These are phyloP conservation scores for Monosporascus sp. DNA, from an alignment of 2,329 filamentous ascomycete genomes.

Conservation along the genomic window DNA sequence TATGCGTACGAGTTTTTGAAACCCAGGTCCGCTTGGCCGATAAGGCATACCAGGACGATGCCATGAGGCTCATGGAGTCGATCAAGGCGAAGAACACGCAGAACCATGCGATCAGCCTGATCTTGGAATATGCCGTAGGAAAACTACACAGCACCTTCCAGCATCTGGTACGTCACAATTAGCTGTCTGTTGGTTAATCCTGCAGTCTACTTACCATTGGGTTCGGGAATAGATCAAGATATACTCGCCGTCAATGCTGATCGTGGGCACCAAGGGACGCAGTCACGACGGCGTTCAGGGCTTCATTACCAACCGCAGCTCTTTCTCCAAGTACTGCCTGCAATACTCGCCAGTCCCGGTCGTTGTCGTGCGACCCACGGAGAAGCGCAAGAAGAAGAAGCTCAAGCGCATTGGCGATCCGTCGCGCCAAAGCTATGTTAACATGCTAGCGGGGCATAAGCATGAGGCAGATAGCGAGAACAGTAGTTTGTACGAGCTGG, in stretches of 20 bases:
- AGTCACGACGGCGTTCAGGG: conserved; percentile 83
- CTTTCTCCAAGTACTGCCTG: conserved; percentile 89
- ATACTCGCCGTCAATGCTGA: conserved; percentile 84
- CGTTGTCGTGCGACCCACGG: conserved; percentile 82
- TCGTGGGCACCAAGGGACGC: conserved; percentile 82
- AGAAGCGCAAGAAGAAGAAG: conserved; percentile 87
- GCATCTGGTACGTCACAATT: conserved; percentile 62
- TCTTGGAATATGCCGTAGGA: conserved; percentile 82
- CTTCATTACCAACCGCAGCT: conserved; percentile 70
- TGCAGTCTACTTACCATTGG: background rate
- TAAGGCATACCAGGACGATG: conserved; percentile 70
- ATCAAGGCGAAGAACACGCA: conserved; percentile 74
- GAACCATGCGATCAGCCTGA: conserved; percentile 78
- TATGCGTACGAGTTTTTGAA: conserved; percentile 84
- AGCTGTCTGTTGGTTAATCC: background rate
- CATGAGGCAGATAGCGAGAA: conserved; percentile 55
- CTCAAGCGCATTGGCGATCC: conserved; percentile 76
- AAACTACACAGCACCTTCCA: conserved; percentile 90
- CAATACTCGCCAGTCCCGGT: conserved; percentile 92
- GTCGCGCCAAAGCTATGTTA: conserved; percentile 67
- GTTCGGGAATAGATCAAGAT: conserved; percentile 65
- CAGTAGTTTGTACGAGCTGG: conserved; percentile 49
- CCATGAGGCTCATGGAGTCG: conserved; percentile 65
- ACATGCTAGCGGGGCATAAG: conserved; percentile 62
- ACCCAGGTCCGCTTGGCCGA: conserved; percentile 68